phyloP scores from a whole-genome alignment of 352 stramenopile genomes.

The Phytophthora idaei region DNA sequence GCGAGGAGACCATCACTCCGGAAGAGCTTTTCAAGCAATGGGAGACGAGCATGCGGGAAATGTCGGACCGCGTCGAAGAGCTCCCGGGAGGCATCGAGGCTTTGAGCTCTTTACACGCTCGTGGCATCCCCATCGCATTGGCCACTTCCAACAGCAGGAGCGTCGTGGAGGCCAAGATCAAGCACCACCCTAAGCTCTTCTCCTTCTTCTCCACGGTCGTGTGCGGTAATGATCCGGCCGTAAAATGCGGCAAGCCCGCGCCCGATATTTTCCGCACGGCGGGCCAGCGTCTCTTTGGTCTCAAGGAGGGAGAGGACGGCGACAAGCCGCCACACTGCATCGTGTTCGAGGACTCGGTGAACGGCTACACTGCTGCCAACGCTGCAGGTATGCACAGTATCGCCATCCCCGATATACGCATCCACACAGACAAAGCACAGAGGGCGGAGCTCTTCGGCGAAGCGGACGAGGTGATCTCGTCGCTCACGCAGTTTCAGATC shows the following conservation, averaged over 20 bases:
- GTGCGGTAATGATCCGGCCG: conserved; percentile 69
- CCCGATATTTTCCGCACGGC: conserved; percentile 84
- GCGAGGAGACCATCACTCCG: conserved; percentile 52
- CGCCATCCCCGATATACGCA: conserved; percentile 71
- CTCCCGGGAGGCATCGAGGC: conserved; percentile 60
- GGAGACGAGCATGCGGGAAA: conserved; percentile 61
- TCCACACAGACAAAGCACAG: conserved; percentile 56
- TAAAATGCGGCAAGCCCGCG: conserved; percentile 72
- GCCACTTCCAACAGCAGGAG: conserved; percentile 72
- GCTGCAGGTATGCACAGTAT: conserved; percentile 73
- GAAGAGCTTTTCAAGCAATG: conserved; percentile 66
- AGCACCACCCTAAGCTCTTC: conserved; percentile 73
- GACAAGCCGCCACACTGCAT: conserved; percentile 50
- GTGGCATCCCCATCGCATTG: conserved; percentile 65
- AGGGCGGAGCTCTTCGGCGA: conserved; percentile 55
- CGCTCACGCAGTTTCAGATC: conserved; percentile 62
- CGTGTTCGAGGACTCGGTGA: conserved; percentile 81
- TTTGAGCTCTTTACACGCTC: conserved; percentile 50
- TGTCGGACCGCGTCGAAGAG: conserved; percentile 58
- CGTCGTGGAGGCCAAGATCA: conserved; percentile 69
- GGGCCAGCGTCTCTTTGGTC: conserved; percentile 54
- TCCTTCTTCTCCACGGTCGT: conserved; percentile 77
- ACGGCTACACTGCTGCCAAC: conserved; percentile 67
- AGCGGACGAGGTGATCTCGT: conserved; percentile 68
- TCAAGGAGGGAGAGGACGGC: conserved; percentile 38